Evolutionary conservation across 306 rosid species (phyloP), one percentile per base, ranked within the genome.

Genomic region (Trifolium fragiferum): DNA sequence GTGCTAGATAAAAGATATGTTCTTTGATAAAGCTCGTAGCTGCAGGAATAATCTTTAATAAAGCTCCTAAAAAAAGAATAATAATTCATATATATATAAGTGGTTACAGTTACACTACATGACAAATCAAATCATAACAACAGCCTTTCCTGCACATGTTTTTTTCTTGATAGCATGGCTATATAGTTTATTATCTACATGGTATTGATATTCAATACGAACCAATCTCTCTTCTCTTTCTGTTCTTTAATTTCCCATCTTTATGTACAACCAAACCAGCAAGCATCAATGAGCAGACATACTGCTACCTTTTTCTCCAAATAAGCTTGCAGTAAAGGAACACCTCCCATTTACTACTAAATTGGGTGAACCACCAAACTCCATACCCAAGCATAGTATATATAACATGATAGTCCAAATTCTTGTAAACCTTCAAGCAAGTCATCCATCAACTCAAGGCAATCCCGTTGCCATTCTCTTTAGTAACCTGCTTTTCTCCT

Each of bases 381-480:
- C 73, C 27, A 51, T n/a, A 25, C 75, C 72, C 62, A 30, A 49
- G 79, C 49, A 81, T 57, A 15, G 18, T 66, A 57, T 49, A 49
- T 60, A 79, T 20, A 72, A 44, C 78, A 57, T 16, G 43, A 30
- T 66, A 76, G 46, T 74, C 74, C 16, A 58, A 74, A 76, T 73
- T 82, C 80, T 61, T 25, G 30, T 35, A 33, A 19, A 65, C 57
- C 78, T 16, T 50, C 40, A 38, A 50, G 49, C 40, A n/a, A 51
- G 54, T 25, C 82, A 76, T 13, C 62, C 59, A 60, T 81, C 25
- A 63, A 51, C 49, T 83, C 78, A 86, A 23, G 79, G 70, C 91
- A 90, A 86, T 82, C 84, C 84, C 73, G 78, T 84, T 64, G 68
- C 83, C 63, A 93, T 85, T 61, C 94, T 89, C 68, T 84, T 83